Conservation (phyloP, 345 rosid genomes). For the Gossypium longicalyx region DNA sequence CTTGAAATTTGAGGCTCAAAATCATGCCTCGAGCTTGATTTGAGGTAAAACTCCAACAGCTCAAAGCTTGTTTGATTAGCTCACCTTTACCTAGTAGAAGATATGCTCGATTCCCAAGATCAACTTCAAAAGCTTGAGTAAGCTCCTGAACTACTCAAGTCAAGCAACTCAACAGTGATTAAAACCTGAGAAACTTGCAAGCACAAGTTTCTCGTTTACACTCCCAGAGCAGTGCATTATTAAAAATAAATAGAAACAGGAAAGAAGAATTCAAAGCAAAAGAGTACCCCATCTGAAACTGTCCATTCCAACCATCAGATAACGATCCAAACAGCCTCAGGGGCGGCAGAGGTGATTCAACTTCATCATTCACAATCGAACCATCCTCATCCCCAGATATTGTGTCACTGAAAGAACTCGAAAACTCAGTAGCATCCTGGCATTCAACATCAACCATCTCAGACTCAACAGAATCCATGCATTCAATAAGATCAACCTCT, state of each 20-base stretch:
- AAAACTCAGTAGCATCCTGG: constrained; percentile 1
- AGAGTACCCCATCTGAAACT: background rate
- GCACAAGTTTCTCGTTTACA: background rate
- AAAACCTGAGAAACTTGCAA: background rate
- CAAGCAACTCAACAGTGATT: background rate
- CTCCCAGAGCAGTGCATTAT: background rate
- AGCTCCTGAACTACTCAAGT: background rate
- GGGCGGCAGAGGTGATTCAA: background rate
- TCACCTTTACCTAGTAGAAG: background rate
- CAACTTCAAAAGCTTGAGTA: background rate
- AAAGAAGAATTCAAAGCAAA: background rate
- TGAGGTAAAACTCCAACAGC: background rate
- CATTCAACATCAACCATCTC: constrained; percentile 3
- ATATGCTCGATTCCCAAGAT: background rate
- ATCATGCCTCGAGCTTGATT: background rate
- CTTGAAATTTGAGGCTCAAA: background rate
- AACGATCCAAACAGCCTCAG: background rate
- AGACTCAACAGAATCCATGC: background rate
- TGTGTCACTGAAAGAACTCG: constrained; percentile 10
- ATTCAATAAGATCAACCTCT: background rate
- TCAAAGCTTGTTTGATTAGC: background rate
- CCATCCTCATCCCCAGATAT: constrained; percentile 2
- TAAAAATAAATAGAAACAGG: background rate
- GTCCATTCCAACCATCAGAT: background rate
- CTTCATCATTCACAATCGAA: background rate